These are phyloP conservation scores for Starmerella geochares DNA, from an alignment of 805 yeast species.

Conservation along the genomic window DNA sequence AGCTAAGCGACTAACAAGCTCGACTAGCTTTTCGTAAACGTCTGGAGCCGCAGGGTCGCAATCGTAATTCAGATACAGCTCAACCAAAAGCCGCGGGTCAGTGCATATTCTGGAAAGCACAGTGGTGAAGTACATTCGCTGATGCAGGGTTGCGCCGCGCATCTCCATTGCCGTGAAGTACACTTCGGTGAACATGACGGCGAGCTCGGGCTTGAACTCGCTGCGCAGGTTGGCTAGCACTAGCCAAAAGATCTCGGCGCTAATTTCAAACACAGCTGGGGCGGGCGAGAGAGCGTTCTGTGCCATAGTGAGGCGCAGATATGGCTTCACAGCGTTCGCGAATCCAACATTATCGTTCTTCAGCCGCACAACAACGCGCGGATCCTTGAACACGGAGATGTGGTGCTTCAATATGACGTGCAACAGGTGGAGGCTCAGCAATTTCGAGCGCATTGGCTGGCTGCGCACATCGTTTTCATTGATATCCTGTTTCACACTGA, in stretches of 20 bases:
- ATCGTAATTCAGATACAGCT: conserved; percentile 88
- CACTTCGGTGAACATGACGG: conserved; percentile 84
- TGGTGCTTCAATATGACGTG: conserved; percentile 79
- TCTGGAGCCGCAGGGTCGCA: conserved; percentile 72
- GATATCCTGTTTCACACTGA: conserved; percentile 67
- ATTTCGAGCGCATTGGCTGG: conserved; percentile 83
- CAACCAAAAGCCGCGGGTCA: conserved; percentile 85
- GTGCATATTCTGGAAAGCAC: conserved; percentile 73
- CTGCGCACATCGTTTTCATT: conserved; percentile 66
- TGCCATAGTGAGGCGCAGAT: conserved; percentile 68
- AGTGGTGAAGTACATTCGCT: conserved; percentile 73
- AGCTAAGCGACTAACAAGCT: conserved; percentile 63
- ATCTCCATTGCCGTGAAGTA: conserved; percentile 90
- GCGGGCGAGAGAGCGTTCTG: conserved; percentile 87
- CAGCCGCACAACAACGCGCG: conserved; percentile 25
- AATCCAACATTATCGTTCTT: conserved; percentile 38
- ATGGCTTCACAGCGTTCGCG: conserved; percentile 72
- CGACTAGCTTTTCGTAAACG: conserved; percentile 71
- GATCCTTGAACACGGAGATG: conserved; percentile 60
- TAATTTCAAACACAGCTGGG: conserved; percentile 83
- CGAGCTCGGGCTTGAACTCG: conserved; percentile 85
- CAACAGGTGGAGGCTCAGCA: conserved; percentile 76
- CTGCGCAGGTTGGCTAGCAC: conserved; percentile 71
- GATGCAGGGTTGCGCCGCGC: conserved; percentile 85
- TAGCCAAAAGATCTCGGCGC: conserved; percentile 89